Evolutionary conservation across 257 asterid species (phyloP).

Genomic region (Linderniella brevidens): DNA sequence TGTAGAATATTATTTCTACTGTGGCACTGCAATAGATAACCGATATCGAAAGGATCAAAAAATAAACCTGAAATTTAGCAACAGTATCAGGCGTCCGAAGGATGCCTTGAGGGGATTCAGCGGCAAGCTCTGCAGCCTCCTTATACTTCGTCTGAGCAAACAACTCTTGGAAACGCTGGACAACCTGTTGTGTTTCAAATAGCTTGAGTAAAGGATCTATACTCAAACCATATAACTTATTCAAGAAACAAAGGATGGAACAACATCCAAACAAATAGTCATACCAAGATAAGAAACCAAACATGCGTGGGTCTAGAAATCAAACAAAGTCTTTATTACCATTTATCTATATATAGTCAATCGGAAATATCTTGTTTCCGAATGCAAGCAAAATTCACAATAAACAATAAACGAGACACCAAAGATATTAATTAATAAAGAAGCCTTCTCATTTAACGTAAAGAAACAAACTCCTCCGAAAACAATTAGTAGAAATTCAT

Average conservation of each 20-base stretch:
- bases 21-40: not conserved
- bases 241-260: not conserved
- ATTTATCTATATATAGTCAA: too few relatives aligned
- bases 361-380: too few relatives aligned
- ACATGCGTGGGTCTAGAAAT: too few relatives aligned
- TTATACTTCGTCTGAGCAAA: conserved; percentile 97
- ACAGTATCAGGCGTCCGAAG: conserved; percentile 95
- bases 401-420: too few relatives aligned
- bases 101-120: conserved; percentile 98
- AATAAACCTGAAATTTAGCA: conserved; percentile 79
- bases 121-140: conserved; percentile 99
- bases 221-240: not conserved
- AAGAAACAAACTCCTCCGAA: conserved; percentile 6
- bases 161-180: conserved; percentile 95
- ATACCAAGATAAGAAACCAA: too few relatives aligned
- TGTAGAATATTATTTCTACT: too few relatives aligned
- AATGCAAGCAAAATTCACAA: too few relatives aligned
- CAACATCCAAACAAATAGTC: not conserved
- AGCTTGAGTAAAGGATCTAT: not conserved
- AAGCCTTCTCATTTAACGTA: conserved; percentile 4
- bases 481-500: not conserved
- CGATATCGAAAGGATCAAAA: not conserved
- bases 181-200: conserved; percentile 46
- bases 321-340: too few relatives aligned
- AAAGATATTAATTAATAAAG: too few relatives aligned